These are phyloP conservation scores for Aspergillus fischeri DNA, from an alignment of 2,329 filamentous ascomycete species.

Conservation along the genomic window DNA sequence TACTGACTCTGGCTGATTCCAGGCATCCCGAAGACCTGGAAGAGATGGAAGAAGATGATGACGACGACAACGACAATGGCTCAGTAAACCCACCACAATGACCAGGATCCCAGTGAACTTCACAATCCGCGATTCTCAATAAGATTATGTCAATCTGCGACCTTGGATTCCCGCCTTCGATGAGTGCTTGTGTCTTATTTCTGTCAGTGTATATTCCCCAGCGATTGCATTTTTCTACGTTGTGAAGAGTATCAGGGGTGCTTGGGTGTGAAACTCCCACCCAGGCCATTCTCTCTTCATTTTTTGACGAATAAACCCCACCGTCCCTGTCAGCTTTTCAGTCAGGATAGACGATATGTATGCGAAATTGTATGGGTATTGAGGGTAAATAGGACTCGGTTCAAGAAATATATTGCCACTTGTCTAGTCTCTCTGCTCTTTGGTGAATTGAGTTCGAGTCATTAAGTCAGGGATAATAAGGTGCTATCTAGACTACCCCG, in stretches of 20 bases:
- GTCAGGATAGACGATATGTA: neutral
- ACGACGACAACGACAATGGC: slow-evolving; percentile 38
- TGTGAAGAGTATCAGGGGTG: neutral
- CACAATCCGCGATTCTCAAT: slow-evolving; percentile 20
- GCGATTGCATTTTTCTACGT: slow-evolving; percentile 5
- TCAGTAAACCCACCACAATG: slow-evolving; percentile 23
- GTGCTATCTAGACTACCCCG: neutral
- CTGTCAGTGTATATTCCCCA: slow-evolving; percentile 22
- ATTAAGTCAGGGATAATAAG: neutral
- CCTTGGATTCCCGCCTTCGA: neutral
- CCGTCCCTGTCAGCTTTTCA: neutral
- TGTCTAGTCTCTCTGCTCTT: neutral
- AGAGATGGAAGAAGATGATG: slow-evolving; percentile 58
- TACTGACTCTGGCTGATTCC: slow-evolving; percentile 7
- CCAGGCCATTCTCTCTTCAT: neutral
- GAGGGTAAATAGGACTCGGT: neutral
- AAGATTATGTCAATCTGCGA: neutral
- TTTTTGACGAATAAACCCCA: neutral
- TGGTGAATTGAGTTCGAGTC: neutral
- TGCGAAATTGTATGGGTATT: neutral
- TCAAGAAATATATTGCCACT: neutral
- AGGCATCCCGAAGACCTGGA: slow-evolving; percentile 63
- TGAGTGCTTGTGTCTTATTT: neutral
- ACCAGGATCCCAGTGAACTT: slow-evolving; percentile 32
- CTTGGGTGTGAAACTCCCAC: neutral